Percentiles rank a stretch among this genome's conserved stretches.
These are phyloP conservation scores for Ophidiomyces ophidiicola DNA, from an alignment of 2,329 filamentous ascomycete genomes.

Conservation along the genomic window DNA sequence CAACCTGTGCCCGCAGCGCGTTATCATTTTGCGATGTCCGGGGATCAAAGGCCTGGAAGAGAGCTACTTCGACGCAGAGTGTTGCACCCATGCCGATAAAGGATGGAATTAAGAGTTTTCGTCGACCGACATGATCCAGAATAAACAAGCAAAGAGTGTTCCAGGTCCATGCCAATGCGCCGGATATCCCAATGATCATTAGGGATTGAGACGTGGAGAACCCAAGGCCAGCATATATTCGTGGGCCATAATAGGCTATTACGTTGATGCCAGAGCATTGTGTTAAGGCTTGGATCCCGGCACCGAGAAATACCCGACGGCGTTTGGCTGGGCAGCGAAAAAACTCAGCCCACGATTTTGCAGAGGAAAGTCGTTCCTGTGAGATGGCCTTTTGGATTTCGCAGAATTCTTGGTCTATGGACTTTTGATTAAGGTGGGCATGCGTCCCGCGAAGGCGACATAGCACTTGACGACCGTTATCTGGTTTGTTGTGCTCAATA, in stretches of 20 bases:
- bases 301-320: constrained; percentile 37
- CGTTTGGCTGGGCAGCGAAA: constrained; percentile 36
- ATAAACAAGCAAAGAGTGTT: constrained; percentile 37
- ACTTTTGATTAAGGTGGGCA: constrained; percentile 21
- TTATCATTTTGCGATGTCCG: constrained; percentile 22
- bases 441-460: constrained; percentile 24
- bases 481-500: constrained; percentile 37
- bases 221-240: constrained; percentile 36
- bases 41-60: constrained; percentile 28
- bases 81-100: constrained; percentile 34
- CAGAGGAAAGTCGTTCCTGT: constrained; percentile 26
- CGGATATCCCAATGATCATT: constrained; percentile 42
- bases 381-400: constrained; percentile 32
- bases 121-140: constrained; percentile 38
- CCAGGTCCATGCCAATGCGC: constrained; percentile 39
- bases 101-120: constrained; percentile 38
- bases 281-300: constrained; percentile 39
- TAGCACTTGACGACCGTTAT: constrained; percentile 40
- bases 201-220: constrained; percentile 36
- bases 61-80: constrained; percentile 32
- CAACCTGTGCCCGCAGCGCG: constrained; percentile 35
- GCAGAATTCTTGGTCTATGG: constrained; percentile 32
- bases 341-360: constrained; percentile 31
- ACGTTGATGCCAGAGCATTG: constrained; percentile 39
- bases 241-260: constrained; percentile 35